phyloP scores from a whole-genome alignment of 2,329 filamentous ascomycete species.

The Colletotrichum noveboracense region DNA sequence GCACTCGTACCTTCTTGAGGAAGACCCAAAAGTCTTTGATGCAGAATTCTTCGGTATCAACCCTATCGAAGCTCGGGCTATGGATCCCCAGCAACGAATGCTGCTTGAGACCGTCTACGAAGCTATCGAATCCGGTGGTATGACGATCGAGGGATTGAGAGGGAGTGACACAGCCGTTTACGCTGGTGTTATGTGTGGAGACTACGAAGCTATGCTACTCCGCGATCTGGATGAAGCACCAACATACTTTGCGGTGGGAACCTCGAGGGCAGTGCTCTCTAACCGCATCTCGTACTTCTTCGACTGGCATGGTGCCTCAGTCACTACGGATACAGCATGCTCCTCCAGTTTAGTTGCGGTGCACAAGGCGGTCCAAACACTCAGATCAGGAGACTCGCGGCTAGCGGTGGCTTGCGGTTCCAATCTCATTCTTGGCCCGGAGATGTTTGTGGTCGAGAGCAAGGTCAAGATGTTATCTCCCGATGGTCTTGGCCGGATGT shows the following conservation, averaged over 20 bases:
- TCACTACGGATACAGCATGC: slow-evolving; percentile 51
- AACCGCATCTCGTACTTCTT: slow-evolving; percentile 47
- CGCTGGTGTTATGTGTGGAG: neutral
- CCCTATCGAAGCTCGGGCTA: slow-evolving; percentile 29
- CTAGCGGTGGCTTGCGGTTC: slow-evolving; percentile 32
- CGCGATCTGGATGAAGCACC: neutral
- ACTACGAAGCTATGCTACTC: neutral
- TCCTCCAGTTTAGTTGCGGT: slow-evolving; percentile 46
- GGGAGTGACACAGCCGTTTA: neutral
- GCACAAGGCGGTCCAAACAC: slow-evolving; percentile 42
- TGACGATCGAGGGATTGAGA: neutral
- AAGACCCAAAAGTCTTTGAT: slow-evolving; percentile 28
- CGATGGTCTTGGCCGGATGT: slow-evolving; percentile 38
- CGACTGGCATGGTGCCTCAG: slow-evolving; percentile 41
- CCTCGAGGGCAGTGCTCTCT: slow-evolving; percentile 34
- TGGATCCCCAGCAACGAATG: slow-evolving; percentile 38
- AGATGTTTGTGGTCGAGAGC: slow-evolving; percentile 18
- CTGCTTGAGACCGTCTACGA: slow-evolving; percentile 40
- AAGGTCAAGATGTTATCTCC: slow-evolving; percentile 11
- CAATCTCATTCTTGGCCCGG: slow-evolving; percentile 24
- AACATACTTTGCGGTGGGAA: slow-evolving; percentile 25
- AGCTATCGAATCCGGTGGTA: slow-evolving; percentile 26
- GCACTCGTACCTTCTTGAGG: slow-evolving; percentile 25
- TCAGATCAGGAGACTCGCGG: slow-evolving; percentile 34
- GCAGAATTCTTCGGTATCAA: slow-evolving; percentile 32